Evolutionary conservation across 192 early-diverging fungal species (phyloP).

Genomic region (Gaertneriomyces sp.): DNA sequence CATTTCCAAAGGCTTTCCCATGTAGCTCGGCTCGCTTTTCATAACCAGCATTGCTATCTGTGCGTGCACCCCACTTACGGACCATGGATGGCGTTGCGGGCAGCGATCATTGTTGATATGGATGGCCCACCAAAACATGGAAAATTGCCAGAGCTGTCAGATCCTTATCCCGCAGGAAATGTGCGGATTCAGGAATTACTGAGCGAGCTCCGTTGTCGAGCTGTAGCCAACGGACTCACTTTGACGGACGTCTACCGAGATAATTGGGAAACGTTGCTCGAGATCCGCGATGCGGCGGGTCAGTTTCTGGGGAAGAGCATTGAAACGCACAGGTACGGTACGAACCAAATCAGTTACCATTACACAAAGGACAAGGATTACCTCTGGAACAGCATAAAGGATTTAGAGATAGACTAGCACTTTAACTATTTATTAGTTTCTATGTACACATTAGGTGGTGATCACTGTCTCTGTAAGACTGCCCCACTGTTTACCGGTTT

Average conservation of each 20-base stretch:
- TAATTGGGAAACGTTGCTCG: constrained; percentile 16
- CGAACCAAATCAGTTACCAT: constrained; percentile 34
- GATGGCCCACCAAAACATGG: constrained; percentile 10
- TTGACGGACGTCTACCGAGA: constrained; percentile 18
- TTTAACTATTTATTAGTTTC: no score
- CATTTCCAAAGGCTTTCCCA: constrained; percentile 36
- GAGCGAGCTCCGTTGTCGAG: constrained; percentile 15
- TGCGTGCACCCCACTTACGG: constrained; percentile 32
- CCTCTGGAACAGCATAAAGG: constrained; percentile 7
- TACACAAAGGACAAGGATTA: constrained; percentile 32
- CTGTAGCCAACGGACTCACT: constrained; percentile 8
- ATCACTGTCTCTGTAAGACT: no score
- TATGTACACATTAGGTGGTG: no score
- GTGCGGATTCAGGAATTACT: constrained; percentile 1
- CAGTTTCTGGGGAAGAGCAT: constrained; percentile 13
- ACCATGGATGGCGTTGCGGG: constrained; percentile 40
- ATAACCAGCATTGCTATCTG: constrained; percentile 23
- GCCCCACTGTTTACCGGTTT: constrained; percentile 16
- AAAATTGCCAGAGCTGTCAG: neutral
- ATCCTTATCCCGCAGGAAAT: constrained; percentile 22
- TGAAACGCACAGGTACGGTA: constrained; percentile 12
- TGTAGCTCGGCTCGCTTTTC: constrained; percentile 26
- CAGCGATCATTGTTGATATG: constrained; percentile 33
- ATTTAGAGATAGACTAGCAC: no score
- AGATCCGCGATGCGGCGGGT: constrained; percentile 16